A percentile compares a stretch with the other conserved stretches of the same genome.
Conservation (phyloP, 352 stramenopile species). For the Peronospora tabacina region DNA sequence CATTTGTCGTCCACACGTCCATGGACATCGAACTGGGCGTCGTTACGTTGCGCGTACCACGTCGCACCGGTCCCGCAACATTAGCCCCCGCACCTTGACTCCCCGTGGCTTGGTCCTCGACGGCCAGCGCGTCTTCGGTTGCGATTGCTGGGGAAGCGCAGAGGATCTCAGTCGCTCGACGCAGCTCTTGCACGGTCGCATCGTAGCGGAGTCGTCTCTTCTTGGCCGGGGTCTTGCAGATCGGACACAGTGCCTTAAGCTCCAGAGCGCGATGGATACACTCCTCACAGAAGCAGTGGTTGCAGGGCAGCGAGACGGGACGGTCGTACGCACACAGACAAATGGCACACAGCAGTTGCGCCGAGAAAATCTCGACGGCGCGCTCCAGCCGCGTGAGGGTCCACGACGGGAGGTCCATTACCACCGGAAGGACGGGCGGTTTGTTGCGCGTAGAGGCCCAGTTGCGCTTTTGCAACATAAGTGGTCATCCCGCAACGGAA, state of each 20-base stretch:
- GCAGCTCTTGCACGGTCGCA: slow-evolving; percentile 65
- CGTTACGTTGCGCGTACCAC: slow-evolving; percentile 8
- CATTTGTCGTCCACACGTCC: slow-evolving; percentile 12
- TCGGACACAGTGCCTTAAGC: slow-evolving; percentile 69
- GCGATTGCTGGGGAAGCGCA: slow-evolving; percentile 18
- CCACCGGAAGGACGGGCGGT: background rate
- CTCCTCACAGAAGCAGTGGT: slow-evolving; percentile 84
- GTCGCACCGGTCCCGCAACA: slow-evolving; percentile 8
- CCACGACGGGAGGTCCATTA: slow-evolving; percentile 14
- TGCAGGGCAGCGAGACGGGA: slow-evolving; percentile 72
- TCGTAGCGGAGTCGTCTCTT: slow-evolving; percentile 74
- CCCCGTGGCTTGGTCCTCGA: background rate
- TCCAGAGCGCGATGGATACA: slow-evolving; percentile 80
- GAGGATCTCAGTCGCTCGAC: slow-evolving; percentile 48
- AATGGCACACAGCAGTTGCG: slow-evolving; percentile 77
- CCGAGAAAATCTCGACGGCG: slow-evolving; percentile 56
- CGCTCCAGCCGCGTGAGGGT: slow-evolving; percentile 46
- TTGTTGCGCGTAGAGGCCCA: too few species aligned
- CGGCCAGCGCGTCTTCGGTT: background rate
- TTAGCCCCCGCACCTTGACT: background rate
- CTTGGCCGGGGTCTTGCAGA: slow-evolving; percentile 76
- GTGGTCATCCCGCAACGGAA: background rate
- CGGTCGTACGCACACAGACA: slow-evolving; percentile 67
- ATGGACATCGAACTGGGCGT: slow-evolving; percentile 13
- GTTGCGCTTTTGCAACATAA: background rate